A percentile compares a stretch with the other conserved stretches of the same genome.
phyloP scores from a whole-genome alignment of 2,329 filamentous ascomycete species.

The Alternaria solani region DNA sequence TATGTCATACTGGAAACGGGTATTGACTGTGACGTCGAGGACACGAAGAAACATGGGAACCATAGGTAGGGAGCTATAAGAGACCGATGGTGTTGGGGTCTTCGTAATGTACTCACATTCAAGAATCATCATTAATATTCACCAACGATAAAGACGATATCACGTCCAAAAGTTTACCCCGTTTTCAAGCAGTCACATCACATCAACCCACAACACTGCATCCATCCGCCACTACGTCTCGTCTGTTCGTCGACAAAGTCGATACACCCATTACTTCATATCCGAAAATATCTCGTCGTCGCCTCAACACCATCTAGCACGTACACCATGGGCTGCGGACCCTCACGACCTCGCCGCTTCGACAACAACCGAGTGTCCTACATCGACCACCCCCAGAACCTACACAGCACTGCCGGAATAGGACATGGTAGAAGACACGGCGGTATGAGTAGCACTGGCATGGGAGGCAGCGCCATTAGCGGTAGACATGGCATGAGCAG shows the following conservation, averaged over 20 bases:
- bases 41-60: background rate
- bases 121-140: too few relatives aligned
- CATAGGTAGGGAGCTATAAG: background rate
- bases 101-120: too few relatives aligned
- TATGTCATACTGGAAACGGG: background rate
- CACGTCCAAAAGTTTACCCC: too few relatives aligned
- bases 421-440: background rate
- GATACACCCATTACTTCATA: too few relatives aligned
- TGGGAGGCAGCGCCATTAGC: background rate
- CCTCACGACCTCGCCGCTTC: conserved; percentile 23
- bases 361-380: conserved; percentile 1
- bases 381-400: background rate
- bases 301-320: background rate
- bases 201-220: too few relatives aligned
- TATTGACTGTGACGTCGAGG: background rate
- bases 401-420: background rate
- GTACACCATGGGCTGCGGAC: conserved; percentile 1
- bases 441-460: background rate
- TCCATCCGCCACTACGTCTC: too few relatives aligned
- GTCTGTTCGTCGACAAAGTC: too few relatives aligned
- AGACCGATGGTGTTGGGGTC: too few relatives aligned
- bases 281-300: background rate
- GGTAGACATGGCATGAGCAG: background rate
- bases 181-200: too few relatives aligned
- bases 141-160: too few relatives aligned